Conservation (phyloP, 805 yeast species). For the Debaryomyces castellii region DNA sequence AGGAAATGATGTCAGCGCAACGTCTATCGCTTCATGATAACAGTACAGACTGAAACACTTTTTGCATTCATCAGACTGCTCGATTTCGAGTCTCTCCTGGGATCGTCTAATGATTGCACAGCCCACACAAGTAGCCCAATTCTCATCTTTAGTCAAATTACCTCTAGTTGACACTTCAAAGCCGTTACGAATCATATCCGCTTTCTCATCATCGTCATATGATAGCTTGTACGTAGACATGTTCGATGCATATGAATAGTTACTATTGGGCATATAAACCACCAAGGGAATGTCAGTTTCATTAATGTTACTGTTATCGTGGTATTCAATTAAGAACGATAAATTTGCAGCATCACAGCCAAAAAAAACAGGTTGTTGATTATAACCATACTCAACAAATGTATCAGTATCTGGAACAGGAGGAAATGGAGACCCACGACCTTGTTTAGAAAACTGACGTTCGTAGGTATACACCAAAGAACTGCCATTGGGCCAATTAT, state of each 20-base stretch:
- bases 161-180: conserved; percentile 65
- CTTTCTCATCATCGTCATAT: conserved; percentile 57
- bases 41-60: conserved; percentile 72
- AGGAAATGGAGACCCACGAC: conserved; percentile 69
- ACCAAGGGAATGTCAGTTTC: conserved; percentile 55
- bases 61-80: conserved; percentile 67
- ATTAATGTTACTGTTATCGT: conserved; percentile 17
- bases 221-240: conserved; percentile 69
- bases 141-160: conserved; percentile 63
- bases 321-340: conserved; percentile 44
- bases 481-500: conserved; percentile 45
- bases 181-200: conserved; percentile 68
- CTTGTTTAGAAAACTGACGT: conserved; percentile 40
- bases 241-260: conserved; percentile 64
- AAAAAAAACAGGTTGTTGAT: conserved; percentile 73
- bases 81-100: conserved; percentile 62
- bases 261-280: conserved; percentile 71
- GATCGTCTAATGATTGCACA: conserved; percentile 81
- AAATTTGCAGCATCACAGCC: conserved; percentile 73
- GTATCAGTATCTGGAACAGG: conserved; percentile 70
- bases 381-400: conserved; percentile 59
- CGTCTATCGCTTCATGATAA: conserved; percentile 46
- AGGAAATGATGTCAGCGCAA: neutral
- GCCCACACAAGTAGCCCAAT: conserved; percentile 75
- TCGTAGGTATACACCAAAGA: conserved; percentile 34